Percentiles rank a stretch among this genome's conserved stretches.
Evolutionary conservation across 805 yeast species (phyloP).

Genomic region (Saccharomyces mikatae): DNA sequence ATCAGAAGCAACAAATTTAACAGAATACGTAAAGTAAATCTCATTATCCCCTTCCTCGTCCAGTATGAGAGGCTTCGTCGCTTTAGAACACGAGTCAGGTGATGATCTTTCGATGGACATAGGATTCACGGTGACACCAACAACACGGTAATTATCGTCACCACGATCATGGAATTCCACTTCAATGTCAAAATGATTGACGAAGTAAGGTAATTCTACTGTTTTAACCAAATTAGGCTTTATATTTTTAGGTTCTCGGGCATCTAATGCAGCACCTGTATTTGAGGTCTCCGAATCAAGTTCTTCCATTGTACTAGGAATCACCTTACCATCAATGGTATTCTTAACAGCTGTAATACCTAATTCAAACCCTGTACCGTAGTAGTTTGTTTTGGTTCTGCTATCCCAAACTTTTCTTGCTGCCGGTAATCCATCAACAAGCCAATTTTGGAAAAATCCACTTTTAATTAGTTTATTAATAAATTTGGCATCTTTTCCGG

Average conservation of each 20-base stretch:
- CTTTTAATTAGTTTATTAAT: conserved; percentile 72
- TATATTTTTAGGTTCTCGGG: conserved; percentile 8
- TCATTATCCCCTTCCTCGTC: conserved; percentile 41
- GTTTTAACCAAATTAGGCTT: conserved; percentile 13
- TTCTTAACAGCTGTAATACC: conserved; percentile 55
- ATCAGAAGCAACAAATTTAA: conserved; percentile 56
- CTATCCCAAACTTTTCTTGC: conserved; percentile 55
- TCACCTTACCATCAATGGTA: conserved; percentile 9
- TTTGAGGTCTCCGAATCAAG: conserved; percentile 1
- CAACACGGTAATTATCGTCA: conserved; percentile 68
- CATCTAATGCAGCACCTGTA: conserved; percentile 9
- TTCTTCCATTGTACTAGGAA: conserved; percentile 7
- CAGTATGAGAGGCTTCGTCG: conserved; percentile 39
- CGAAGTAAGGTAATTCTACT: conserved; percentile 48
- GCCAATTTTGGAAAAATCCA: conserved; percentile 85
- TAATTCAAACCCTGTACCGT: conserved; percentile 73
- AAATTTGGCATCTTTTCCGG: conserved; percentile 61
- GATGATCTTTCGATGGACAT: conserved; percentile 43
- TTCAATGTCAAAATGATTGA: conserved; percentile 71
- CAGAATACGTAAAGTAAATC: conserved; percentile 76
- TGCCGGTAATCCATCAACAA: conserved; percentile 90
- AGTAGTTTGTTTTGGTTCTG: conserved; percentile 53
- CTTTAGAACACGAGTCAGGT: conserved; percentile 28
- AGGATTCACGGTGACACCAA: conserved; percentile 79
- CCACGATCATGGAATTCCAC: conserved; percentile 78